Conservation (phyloP, 2,329 filamentous ascomycete genomes). For the Stemphylium beticola region DNA sequence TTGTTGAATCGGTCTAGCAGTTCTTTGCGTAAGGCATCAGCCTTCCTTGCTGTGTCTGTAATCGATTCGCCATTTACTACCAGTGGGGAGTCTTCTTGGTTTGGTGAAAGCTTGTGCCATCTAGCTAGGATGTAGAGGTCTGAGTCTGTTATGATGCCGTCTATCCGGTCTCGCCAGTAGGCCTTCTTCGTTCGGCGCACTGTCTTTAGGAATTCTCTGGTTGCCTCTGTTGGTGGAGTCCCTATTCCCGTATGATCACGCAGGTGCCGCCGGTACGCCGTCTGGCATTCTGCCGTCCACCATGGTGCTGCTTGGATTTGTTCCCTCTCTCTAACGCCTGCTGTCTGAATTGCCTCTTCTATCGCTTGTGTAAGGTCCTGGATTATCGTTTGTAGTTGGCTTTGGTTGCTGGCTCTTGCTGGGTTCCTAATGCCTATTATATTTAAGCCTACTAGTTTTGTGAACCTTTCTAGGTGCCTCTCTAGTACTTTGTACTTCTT, state of each 20-base stretch:
- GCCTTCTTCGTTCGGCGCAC: conserved; percentile 1
- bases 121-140: conserved; percentile 4
- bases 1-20: not conserved
- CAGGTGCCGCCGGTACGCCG: too few relatives aligned
- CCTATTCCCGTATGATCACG: too few relatives aligned
- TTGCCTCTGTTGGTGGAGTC: too few relatives aligned
- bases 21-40: conserved; percentile 1
- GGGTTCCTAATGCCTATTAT: too few relatives aligned
- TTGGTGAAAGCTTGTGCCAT: conserved; percentile 12
- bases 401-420: too few relatives aligned
- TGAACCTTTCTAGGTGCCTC: not conserved
- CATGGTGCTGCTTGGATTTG: too few relatives aligned
- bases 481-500: not conserved
- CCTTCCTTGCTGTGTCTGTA: conserved; percentile 1
- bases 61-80: not conserved
- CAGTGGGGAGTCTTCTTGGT: not conserved
- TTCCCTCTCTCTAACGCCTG: too few relatives aligned
- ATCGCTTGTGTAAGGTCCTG: not conserved
- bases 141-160: not conserved
- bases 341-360: too few relatives aligned
- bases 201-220: not conserved
- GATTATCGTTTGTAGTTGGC: too few relatives aligned
- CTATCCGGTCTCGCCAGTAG: not conserved
- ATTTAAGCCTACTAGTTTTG: not conserved
- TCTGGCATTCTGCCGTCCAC: too few relatives aligned